Evolutionary conservation across 805 yeast species (phyloP).

Genomic region (Yarrowia keelungensis): DNA sequence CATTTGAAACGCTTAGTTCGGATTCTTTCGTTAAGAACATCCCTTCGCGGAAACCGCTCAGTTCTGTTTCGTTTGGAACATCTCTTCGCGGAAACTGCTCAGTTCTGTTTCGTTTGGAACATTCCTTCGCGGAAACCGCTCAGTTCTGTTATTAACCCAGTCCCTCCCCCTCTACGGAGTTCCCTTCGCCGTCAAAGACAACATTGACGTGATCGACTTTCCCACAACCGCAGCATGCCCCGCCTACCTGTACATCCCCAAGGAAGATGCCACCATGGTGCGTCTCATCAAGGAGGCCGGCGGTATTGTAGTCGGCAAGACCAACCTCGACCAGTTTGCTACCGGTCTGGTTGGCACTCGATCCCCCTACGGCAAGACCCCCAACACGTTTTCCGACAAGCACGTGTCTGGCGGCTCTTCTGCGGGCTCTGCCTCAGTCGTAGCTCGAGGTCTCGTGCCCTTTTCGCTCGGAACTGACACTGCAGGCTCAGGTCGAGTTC

Average conservation of each 20-base stretch:
- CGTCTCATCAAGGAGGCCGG: constrained; percentile 80
- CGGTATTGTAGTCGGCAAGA: constrained; percentile 91
- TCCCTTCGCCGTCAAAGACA: constrained; percentile 93
- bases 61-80: background rate
- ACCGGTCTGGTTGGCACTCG: constrained; percentile 96
- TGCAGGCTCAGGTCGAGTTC: constrained; percentile 98
- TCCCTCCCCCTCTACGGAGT: constrained; percentile 80
- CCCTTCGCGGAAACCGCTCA: too few relatives aligned
- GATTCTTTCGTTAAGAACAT: background rate
- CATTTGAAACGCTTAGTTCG: background rate
- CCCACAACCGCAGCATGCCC: constrained; percentile 97
- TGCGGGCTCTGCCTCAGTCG: constrained; percentile 94
- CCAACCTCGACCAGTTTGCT: constrained; percentile 96
- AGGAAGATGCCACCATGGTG: constrained; percentile 78
- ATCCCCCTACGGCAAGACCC: constrained; percentile 91
- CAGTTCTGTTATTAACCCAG: constrained; percentile 39
- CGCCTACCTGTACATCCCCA: constrained; percentile 71
- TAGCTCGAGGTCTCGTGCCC: constrained; percentile 89
- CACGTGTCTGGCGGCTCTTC: constrained; percentile 96
- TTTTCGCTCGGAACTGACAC: constrained; percentile 93
- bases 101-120: background rate
- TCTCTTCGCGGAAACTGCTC: too few relatives aligned
- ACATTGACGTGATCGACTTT: constrained; percentile 84
- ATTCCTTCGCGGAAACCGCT: too few relatives aligned
- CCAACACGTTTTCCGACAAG: constrained; percentile 73